These are phyloP conservation scores for Suhomyces vadensis DNA, from an alignment of 805 yeast species.

Conservation along the genomic window DNA sequence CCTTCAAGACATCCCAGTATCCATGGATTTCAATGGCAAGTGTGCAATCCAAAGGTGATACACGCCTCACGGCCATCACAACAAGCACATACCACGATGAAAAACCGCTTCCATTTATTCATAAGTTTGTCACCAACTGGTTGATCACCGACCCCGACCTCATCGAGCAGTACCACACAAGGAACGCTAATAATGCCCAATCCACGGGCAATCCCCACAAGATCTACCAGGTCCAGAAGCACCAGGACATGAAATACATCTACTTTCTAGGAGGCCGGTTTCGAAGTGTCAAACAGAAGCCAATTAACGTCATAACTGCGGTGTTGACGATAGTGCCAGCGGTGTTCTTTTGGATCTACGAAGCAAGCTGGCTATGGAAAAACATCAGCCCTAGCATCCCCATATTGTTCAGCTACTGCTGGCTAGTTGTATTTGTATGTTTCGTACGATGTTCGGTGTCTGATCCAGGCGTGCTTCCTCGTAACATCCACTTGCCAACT, in stretches of 20 bases:
- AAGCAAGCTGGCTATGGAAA: constrained; percentile 57
- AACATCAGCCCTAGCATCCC: constrained; percentile 56
- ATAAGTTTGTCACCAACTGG: constrained; percentile 24
- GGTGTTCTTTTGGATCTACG: constrained; percentile 51
- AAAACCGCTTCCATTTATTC: constrained; percentile 3
- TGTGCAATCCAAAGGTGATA: constrained; percentile 6
- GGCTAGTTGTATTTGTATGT: constrained; percentile 50
- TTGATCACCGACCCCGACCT: constrained; percentile 25
- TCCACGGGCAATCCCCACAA: constrained; percentile 7
- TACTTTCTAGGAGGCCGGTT: constrained; percentile 70
- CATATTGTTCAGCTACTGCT: constrained; percentile 57
- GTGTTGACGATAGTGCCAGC: constrained; percentile 43
- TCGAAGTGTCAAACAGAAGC: constrained; percentile 43
- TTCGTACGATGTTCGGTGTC: constrained; percentile 55
- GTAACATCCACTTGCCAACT: constrained; percentile 56
- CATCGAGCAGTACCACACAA: constrained; percentile 2
- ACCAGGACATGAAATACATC: constrained; percentile 33
- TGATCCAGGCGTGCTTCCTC: constrained; percentile 74
- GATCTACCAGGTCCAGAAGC: constrained; percentile 48
- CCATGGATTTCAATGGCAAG: not conserved
- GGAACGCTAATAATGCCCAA: not conserved
- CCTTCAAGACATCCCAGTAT: too few species aligned
- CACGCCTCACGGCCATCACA: not conserved
- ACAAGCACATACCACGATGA: not conserved
- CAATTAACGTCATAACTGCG: constrained; percentile 40